These are phyloP conservation scores for Moniliella sp. DNA, from an alignment of 1,284 basidiomycete species.

Conservation along the genomic window DNA sequence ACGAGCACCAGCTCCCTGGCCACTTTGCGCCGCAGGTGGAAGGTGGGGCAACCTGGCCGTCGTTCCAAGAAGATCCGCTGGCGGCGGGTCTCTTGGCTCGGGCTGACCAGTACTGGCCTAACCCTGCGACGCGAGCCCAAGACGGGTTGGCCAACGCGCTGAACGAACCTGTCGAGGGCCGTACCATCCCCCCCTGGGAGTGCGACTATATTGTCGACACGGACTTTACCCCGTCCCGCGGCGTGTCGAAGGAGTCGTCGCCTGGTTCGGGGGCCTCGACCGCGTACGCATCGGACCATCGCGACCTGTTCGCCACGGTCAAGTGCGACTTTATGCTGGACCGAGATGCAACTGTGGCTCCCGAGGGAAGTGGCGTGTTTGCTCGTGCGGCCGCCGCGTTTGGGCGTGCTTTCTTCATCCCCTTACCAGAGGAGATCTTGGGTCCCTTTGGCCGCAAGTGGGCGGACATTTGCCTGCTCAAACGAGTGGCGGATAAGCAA, in stretches of 20 bases:
- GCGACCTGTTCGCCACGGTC: no score
- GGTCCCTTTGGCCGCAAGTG: not conserved
- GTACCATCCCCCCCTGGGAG: no score
- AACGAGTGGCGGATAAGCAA: not conserved
- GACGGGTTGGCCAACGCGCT: no score
- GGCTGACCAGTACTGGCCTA: no score
- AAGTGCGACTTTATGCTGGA: slow-evolving; percentile 22
- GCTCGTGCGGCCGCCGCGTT: not conserved
- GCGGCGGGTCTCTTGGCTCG: no score
- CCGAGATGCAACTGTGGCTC: not conserved
- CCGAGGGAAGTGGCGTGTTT: not conserved
- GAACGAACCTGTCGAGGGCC: no score
- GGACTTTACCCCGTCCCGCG: slow-evolving; percentile 10
- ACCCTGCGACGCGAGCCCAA: no score
- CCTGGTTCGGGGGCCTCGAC: not conserved
- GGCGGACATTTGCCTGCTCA: not conserved
- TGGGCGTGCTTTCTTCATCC: not conserved
- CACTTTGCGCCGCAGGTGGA: no score
- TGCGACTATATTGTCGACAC: slow-evolving; percentile 29
- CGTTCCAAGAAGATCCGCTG: no score
- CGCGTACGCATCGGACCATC: slow-evolving; percentile 1
- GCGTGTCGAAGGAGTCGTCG: no score
- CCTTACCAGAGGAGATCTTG: no score
- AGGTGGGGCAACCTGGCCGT: no score
- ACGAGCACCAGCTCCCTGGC: slow-evolving; percentile 66